Percentiles rank a stretch among this genome's conserved stretches.
Evolutionary conservation across 208 protist genomes (phyloP).

Genomic region (Trypanosoma vivax): DNA sequence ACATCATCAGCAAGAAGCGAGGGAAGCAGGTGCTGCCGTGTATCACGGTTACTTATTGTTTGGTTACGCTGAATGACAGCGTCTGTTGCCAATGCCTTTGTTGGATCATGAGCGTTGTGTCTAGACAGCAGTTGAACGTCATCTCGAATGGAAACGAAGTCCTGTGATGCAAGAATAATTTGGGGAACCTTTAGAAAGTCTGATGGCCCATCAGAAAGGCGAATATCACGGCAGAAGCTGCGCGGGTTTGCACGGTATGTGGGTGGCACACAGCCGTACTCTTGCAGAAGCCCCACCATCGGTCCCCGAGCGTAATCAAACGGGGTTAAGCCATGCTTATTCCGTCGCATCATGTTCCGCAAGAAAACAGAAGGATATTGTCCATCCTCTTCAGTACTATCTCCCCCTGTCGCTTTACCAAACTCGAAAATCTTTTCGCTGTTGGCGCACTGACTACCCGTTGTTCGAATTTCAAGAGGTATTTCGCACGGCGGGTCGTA

Average conservation of each 20-base stretch:
- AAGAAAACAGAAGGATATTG: constrained; percentile 40
- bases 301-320: constrained; percentile 77
- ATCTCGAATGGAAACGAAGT: constrained; percentile 53
- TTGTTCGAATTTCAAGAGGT: too few relatives aligned
- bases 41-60: constrained; percentile 32
- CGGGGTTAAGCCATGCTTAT: constrained; percentile 62
- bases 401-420: neutral
- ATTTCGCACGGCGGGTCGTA: constrained; percentile 32
- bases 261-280: constrained; percentile 74
- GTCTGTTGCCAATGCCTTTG: constrained; percentile 10
- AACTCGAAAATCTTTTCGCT: too few relatives aligned
- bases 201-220: neutral
- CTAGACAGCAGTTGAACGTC: neutral
- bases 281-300: constrained; percentile 66
- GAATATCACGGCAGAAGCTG: constrained; percentile 31
- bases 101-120: neutral
- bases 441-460: too few relatives aligned
- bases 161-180: constrained; percentile 52
- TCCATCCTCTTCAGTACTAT: constrained; percentile 2
- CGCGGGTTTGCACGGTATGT: constrained; percentile 70
- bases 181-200: constrained; percentile 35
- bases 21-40: constrained; percentile 24
- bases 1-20: constrained; percentile 60
- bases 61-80: constrained; percentile 32
- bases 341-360: constrained; percentile 58